Evolutionary conservation across 805 yeast species (phyloP), one percentile per base, ranked within the genome.

Genomic region (Yarrowia sp.): DNA sequence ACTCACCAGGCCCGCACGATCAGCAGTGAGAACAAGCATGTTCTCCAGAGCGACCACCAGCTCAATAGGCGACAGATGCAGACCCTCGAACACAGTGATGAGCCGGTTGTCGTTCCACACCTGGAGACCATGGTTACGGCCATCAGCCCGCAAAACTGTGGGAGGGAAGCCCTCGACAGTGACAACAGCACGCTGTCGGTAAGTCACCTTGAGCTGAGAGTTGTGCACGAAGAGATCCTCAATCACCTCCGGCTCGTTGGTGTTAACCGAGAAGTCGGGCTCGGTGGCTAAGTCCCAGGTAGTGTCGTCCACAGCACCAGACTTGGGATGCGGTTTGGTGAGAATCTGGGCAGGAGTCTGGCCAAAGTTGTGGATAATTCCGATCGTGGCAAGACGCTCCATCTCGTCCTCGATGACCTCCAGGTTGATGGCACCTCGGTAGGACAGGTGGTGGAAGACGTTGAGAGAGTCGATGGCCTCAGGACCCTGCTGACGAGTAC

Each of bases 351-450:
- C 69, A 1, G 97, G 97, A 0, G 96, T 90, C 70, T 90, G 97
- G 0, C 97, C 97, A 77, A 90, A 90, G 72, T 90, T 90, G 70
- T 91, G 94, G 58, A 90, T 90, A 67, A 88, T 87, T 1, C 96
- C 92, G 21, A 90, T 87, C 2, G 87, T 79, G 0, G 96, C 93
- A 36, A 84, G 77, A 65, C 85, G 80, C 72, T 90, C 96, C 64
- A 81, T 78, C 35, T 84, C 90, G 69, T 90, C 92, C 64, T 82
- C 78, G 62, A 90, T 86, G 21, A 78, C 79, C 64, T 89, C 96
- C 61, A 90, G 74, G 70, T 90, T 84, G 18, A 88, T 85, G 0
- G 92, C 89, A 1, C 97, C 97, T 61, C 86, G 86, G 69, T 90
- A 90, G 62, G 96, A 88, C 65, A 88, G 77, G 70, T 86, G 88